Evolutionary conservation across 345 rosid genomes (phyloP).

Genomic region (Ailanthus altissimus): DNA sequence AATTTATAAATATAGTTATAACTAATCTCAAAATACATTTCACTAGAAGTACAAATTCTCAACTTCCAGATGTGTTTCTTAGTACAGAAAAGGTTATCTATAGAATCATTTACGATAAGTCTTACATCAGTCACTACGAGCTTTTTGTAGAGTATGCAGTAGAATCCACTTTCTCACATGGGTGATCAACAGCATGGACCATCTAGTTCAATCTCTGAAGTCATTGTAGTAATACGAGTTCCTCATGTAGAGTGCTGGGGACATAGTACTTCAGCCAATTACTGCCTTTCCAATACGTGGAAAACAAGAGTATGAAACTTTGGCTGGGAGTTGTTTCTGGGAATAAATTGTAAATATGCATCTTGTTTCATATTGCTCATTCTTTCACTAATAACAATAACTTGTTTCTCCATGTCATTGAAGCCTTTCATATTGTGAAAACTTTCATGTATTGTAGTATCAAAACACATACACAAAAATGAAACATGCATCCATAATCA

Average conservation of each 20-base stretch:
- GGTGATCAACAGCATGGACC: neutral
- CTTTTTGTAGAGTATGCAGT: neutral
- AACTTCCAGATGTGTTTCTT: neutral
- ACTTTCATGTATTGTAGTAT: neutral
- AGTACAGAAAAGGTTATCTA: neutral
- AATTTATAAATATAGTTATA: neutral
- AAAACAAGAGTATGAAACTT: neutral
- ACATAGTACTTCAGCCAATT: neutral
- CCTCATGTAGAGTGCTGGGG: neutral
- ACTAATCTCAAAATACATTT: neutral
- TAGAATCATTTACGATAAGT: neutral
- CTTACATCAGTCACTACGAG: neutral
- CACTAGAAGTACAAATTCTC: neutral
- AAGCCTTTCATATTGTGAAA: neutral
- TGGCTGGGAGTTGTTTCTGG: neutral
- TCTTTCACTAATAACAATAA: neutral
- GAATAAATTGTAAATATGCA: neutral
- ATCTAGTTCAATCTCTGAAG: neutral
- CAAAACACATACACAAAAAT: neutral
- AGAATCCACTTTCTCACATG: neutral
- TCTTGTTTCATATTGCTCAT: neutral
- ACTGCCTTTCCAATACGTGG: neutral
- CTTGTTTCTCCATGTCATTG: slow-evolving; percentile 1
- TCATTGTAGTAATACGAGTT: neutral
- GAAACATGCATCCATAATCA: neutral